Evolutionary conservation across 805 yeast species (phyloP).

Genomic region (Zygosaccharomyces rouxii): DNA sequence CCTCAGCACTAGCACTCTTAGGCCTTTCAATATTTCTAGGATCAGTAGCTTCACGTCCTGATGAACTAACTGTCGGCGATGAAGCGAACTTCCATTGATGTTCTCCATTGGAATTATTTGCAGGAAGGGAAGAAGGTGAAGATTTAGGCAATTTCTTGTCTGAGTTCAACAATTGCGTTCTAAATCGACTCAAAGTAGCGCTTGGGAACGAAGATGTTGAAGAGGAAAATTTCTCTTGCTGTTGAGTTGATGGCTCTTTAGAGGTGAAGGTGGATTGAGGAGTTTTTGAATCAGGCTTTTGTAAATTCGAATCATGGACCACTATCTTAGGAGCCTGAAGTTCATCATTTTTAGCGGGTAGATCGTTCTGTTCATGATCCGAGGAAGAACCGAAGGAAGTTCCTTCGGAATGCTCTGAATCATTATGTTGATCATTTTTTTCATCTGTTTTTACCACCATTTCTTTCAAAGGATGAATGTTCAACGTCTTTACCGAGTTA

Average conservation of each 20-base stretch:
- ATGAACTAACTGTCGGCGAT: neutral
- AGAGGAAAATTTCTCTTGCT: neutral
- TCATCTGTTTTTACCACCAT: slow-evolving; percentile 7
- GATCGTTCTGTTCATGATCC: neutral
- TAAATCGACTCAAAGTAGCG: neutral
- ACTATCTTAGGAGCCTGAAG: neutral
- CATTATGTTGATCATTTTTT: neutral
- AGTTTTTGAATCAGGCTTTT: neutral
- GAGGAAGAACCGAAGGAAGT: slow-evolving; percentile 5
- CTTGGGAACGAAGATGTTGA: neutral
- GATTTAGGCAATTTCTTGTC: neutral
- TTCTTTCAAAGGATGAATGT: slow-evolving; percentile 23
- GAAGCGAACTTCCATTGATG: neutral
- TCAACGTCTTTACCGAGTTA: slow-evolving; percentile 15
- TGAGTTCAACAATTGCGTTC: neutral
- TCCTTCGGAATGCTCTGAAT: slow-evolving; percentile 1
- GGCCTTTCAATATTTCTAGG: neutral
- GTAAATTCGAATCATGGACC: neutral
- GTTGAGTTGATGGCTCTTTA: neutral
- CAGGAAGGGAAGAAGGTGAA: neutral
- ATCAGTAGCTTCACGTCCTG: neutral
- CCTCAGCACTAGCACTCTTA: slow-evolving; percentile 8
- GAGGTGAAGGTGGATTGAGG: neutral
- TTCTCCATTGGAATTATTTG: neutral
- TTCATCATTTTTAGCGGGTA: neutral